Conservation (phyloP, 2,329 filamentous ascomycete genomes). For the Pseudogymnoascus sp. region DNA sequence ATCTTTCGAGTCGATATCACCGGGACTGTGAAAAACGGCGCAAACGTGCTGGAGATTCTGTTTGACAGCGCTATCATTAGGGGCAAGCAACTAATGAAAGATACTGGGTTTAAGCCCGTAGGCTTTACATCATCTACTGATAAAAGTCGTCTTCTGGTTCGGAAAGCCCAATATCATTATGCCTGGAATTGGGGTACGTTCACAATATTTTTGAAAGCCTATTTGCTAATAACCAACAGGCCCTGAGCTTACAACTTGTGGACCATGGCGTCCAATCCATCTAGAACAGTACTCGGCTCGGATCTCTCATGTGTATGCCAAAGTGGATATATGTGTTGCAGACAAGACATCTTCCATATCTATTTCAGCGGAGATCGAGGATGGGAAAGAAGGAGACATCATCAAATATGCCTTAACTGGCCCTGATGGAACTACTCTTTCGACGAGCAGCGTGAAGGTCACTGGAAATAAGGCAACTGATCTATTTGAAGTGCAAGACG, state of each 20-base stretch:
- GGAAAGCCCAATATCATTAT: conserved; percentile 55
- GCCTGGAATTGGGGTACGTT: conserved; percentile 65
- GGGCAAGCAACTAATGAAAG: background rate
- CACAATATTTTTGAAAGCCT: background rate
- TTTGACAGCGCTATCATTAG: conserved; percentile 43
- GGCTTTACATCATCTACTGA: conserved; percentile 34
- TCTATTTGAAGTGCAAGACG: conserved; percentile 45
- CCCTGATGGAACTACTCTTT: background rate
- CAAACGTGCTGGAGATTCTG: conserved; percentile 46
- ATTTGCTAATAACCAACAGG: background rate
- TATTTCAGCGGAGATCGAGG: background rate
- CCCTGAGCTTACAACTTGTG: conserved; percentile 49
- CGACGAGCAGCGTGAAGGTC: background rate
- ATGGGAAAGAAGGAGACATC: background rate
- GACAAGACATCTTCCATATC: background rate
- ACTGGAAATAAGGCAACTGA: background rate
- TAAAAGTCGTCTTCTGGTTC: conserved; percentile 23
- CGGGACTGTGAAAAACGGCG: conserved; percentile 24
- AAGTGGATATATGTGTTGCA: conserved; percentile 41
- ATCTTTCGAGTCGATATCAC: conserved; percentile 47
- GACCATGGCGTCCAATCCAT: conserved; percentile 61
- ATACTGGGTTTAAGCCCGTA: background rate
- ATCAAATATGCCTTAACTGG: background rate
- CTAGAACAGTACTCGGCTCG: conserved; percentile 60
- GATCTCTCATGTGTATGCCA: conserved; percentile 53